phyloP scores from a whole-genome alignment of 768 basidiomycete genomes.

The Trametopsis cervina region DNA sequence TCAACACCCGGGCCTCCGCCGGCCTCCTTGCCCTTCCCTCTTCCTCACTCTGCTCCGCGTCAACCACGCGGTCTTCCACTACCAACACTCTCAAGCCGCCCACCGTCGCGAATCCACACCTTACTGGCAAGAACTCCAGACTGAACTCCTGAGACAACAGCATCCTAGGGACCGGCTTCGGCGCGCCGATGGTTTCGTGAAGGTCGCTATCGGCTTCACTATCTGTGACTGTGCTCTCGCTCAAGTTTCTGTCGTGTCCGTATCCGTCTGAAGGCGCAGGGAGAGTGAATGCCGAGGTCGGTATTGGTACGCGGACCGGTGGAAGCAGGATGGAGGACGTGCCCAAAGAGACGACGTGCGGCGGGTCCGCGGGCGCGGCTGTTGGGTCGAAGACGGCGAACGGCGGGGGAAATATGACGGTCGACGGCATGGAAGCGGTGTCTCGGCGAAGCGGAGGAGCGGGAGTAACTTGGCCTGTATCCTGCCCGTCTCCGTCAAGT shows the following conservation, averaged over 20 bases:
- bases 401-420: slow-evolving; percentile 20
- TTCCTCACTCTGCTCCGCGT: slow-evolving; percentile 23
- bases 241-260: slow-evolving; percentile 14
- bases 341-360: slow-evolving; percentile 21
- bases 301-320: slow-evolving; percentile 16
- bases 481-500: slow-evolving; percentile 18
- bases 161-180: slow-evolving; percentile 6
- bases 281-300: background rate
- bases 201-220: slow-evolving; percentile 17
- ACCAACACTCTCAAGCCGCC: slow-evolving; percentile 72
- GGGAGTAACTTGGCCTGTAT: slow-evolving; percentile 12
- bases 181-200: slow-evolving; percentile 9
- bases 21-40: slow-evolving; percentile 14
- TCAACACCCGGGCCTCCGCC: slow-evolving; percentile 39
- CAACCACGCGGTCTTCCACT: slow-evolving; percentile 45
- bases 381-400: slow-evolving; percentile 3
- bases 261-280: background rate
- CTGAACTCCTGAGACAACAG: slow-evolving; percentile 52
- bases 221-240: slow-evolving; percentile 16
- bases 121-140: slow-evolving; percentile 51
- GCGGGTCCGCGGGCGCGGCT: background rate
- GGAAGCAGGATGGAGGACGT: slow-evolving; percentile 23
- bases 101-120: slow-evolving; percentile 51
- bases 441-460: slow-evolving; percentile 6
- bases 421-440: background rate